Evolutionary conservation across 2,329 filamentous ascomycete species (phyloP).

Genomic region (Stagonosporopsis chrysanthemi): DNA sequence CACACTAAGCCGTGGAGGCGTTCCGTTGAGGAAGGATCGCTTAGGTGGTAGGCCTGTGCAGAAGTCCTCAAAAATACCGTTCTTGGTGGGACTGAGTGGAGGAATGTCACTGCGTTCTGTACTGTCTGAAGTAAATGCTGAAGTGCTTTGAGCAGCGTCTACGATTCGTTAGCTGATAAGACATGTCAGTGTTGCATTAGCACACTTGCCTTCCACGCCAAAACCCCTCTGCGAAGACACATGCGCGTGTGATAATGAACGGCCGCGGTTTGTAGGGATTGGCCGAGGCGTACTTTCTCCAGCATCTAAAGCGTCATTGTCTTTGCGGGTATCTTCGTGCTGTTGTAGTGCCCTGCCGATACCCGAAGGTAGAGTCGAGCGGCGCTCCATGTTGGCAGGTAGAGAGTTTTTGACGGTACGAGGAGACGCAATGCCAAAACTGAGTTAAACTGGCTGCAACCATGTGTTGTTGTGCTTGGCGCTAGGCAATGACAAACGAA

Average conservation of each 20-base stretch:
- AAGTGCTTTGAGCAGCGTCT: background rate
- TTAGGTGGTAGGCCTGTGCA: constrained; percentile 14
- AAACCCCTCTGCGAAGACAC: background rate
- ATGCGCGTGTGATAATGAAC: background rate
- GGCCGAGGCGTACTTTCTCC: background rate
- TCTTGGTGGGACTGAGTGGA: background rate
- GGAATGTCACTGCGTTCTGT: background rate
- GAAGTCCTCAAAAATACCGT: constrained; percentile 4
- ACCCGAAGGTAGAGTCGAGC: background rate
- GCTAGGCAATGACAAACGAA: constrained; percentile 13
- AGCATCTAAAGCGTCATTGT: background rate
- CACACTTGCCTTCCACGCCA: background rate
- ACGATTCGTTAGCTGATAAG: background rate
- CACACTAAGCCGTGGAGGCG: constrained; percentile 6
- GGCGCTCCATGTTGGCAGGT: constrained; percentile 1
- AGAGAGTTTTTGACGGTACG: background rate
- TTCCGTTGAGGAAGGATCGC: constrained; percentile 1
- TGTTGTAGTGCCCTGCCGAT: background rate
- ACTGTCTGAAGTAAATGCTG: background rate
- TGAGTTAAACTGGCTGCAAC: background rate
- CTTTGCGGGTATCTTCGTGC: background rate
- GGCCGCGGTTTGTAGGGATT: background rate
- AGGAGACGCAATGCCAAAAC: background rate
- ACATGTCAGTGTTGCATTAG: background rate
- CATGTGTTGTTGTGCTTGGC: constrained; percentile 8